Evolutionary conservation across 768 basidiomycete species (phyloP).

Genomic region (Mycena haematopus): DNA sequence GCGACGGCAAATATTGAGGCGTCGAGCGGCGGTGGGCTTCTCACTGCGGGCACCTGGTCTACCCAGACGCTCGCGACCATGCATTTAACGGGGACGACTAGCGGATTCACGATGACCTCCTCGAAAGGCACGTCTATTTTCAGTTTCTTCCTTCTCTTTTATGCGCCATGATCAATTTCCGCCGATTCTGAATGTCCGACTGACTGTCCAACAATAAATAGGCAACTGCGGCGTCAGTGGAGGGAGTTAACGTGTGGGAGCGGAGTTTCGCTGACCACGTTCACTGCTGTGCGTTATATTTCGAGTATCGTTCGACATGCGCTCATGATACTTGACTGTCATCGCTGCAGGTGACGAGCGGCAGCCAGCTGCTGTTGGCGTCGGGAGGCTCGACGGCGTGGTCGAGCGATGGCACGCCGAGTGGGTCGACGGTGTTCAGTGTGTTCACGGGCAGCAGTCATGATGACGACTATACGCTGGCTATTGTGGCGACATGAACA

Average conservation of each 20-base stretch:
- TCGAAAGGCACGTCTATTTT: constrained; percentile 44
- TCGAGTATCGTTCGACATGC: no score
- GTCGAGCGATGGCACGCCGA: constrained; percentile 44
- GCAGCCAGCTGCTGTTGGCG: constrained; percentile 44
- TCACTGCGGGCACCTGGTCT: constrained; percentile 51
- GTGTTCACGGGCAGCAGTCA: constrained; percentile 30
- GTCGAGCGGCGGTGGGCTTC: constrained; percentile 44
- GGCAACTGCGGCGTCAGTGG: constrained; percentile 42
- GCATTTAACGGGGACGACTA: constrained; percentile 42
- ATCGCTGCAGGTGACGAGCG: constrained; percentile 40
- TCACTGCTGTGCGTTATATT: constrained; percentile 44
- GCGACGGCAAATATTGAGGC: constrained; percentile 43
- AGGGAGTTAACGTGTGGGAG: constrained; percentile 47
- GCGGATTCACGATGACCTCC: constrained; percentile 48
- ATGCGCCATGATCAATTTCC: no score
- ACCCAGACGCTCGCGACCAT: constrained; percentile 54
- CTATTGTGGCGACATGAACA: constrained; percentile 29
- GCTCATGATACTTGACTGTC: neutral
- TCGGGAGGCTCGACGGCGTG: constrained; percentile 46
- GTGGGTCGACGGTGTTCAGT: constrained; percentile 36
- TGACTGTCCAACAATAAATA: neutral
- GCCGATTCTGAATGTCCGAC: no score
- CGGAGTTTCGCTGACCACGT: constrained; percentile 43
- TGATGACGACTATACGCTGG: constrained; percentile 29
- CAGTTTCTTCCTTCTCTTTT: neutral